Evolutionary conservation across 2,329 filamentous ascomycete genomes (phyloP).

Genomic region (Ceratocystis diversiconidia): DNA sequence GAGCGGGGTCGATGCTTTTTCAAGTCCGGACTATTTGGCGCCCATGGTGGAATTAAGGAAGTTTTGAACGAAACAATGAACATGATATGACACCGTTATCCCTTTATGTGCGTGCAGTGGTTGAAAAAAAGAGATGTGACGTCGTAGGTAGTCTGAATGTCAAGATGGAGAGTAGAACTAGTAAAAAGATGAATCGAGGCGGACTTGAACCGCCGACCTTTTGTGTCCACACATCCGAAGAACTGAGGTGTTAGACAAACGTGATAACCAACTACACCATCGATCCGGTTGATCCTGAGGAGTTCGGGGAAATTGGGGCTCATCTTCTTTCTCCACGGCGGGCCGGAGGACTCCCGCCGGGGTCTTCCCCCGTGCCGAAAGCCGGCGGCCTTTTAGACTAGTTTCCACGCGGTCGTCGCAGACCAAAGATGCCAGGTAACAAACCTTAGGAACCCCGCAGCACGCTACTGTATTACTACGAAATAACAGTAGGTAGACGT

Average conservation of each 20-base stretch:
- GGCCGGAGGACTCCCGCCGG: too few relatives aligned
- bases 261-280: constrained; percentile 16
- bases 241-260: constrained; percentile 10
- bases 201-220: constrained; percentile 14
- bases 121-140: background rate
- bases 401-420: too few relatives aligned
- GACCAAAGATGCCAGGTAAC: too few relatives aligned
- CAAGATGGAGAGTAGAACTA: background rate
- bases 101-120: background rate
- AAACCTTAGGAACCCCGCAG: too few relatives aligned
- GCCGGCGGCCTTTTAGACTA: too few relatives aligned
- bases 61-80: background rate
- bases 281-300: background rate
- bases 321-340: too few relatives aligned
- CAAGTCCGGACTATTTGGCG: background rate
- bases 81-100: background rate
- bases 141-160: background rate
- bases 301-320: too few relatives aligned
- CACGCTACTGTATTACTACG: too few relatives aligned
- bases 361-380: too few relatives aligned
- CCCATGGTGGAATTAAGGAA: background rate
- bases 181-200: constrained; percentile 11
- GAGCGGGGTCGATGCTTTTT: background rate
- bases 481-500: too few relatives aligned
- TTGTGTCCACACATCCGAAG: constrained; percentile 9